Conservation (phyloP, 2,329 filamentous ascomycete species). For the Thermochaetoides dissita region DNA sequence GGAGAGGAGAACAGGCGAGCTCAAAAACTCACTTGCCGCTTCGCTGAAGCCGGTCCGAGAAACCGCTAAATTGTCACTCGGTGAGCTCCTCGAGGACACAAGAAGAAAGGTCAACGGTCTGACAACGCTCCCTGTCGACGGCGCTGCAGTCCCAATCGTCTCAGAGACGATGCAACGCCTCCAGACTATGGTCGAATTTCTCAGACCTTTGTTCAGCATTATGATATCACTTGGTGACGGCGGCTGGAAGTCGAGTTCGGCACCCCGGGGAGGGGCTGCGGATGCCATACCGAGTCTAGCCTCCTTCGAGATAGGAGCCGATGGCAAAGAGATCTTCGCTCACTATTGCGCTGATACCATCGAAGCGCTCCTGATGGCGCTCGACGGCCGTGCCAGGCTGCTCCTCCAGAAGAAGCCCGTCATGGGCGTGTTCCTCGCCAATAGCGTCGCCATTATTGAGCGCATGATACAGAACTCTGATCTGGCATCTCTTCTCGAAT, state of each 20-base stretch:
- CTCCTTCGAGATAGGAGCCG: constrained; percentile 76
- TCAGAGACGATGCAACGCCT: constrained; percentile 75
- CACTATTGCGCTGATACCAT: constrained; percentile 85
- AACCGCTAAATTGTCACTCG: constrained; percentile 75
- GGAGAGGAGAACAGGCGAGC: constrained; percentile 69
- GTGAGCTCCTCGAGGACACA: constrained; percentile 72
- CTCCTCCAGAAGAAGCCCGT: constrained; percentile 65
- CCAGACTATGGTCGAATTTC: constrained; percentile 74
- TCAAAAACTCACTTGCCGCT: constrained; percentile 71
- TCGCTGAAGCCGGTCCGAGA: constrained; percentile 81
- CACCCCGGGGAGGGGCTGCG: constrained; percentile 37
- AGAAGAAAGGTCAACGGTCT: constrained; percentile 53
- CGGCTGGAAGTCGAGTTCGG: constrained; percentile 56
- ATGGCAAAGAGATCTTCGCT: constrained; percentile 75
- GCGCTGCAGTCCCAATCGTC: constrained; percentile 62
- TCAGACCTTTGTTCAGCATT: constrained; percentile 74
- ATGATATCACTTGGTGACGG: constrained; percentile 87
- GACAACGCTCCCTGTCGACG: constrained; percentile 60
- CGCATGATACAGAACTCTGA: constrained; percentile 74
- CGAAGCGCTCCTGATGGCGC: constrained; percentile 58
- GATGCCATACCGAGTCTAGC: constrained; percentile 57
- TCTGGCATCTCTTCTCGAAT: constrained; percentile 55
- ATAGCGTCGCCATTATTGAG: constrained; percentile 72
- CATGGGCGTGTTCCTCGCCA: constrained; percentile 80
- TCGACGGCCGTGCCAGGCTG: constrained; percentile 60